These are phyloP conservation scores for Pseudonitzschia delicatissima DNA, from an alignment of 108 stramenopile species.

Conservation along the genomic window DNA sequence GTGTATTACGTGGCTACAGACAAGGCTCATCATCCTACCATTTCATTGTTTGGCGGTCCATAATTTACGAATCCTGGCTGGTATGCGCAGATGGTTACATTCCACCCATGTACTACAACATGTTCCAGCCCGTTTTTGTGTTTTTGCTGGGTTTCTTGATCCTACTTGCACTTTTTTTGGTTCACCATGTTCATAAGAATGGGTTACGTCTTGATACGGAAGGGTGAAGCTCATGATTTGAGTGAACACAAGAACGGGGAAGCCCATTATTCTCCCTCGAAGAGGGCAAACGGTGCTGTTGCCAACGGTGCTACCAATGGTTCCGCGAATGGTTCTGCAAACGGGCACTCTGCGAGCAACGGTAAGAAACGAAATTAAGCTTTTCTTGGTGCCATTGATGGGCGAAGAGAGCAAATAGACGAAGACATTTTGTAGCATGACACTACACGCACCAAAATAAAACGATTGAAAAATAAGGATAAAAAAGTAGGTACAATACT, in stretches of 20 bases:
- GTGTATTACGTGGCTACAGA: conserved; percentile 74
- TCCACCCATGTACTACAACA: conserved; percentile 46
- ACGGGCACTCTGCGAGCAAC: no score
- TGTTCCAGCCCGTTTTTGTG: conserved; percentile 55
- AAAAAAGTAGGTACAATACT: no score
- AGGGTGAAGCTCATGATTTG: conserved; percentile 80
- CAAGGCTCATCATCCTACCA: conserved; percentile 63
- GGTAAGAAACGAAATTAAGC: no score
- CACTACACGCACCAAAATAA: no score
- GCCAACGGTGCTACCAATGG: no score
- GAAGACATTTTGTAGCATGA: no score
- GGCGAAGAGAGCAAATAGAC: no score
- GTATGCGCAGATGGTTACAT: conserved; percentile 31
- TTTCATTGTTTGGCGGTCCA: conserved; percentile 68
- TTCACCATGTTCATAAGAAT: conserved; percentile 78
- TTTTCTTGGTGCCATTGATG: no score
- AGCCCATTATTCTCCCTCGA: no score
- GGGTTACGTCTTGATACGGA: conserved; percentile 66
- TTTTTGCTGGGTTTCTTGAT: conserved; percentile 53
- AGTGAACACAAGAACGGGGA: conserved; percentile 85
- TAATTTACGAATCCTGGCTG: conserved; percentile 56
- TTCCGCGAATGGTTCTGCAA: no score
- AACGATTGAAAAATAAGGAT: no score
- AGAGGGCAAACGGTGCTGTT: no score
- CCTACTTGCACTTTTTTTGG: conserved; percentile 74